Evolutionary conservation across 1,139 yeast species (phyloP).

Genomic region (Lodderomyces theae): DNA sequence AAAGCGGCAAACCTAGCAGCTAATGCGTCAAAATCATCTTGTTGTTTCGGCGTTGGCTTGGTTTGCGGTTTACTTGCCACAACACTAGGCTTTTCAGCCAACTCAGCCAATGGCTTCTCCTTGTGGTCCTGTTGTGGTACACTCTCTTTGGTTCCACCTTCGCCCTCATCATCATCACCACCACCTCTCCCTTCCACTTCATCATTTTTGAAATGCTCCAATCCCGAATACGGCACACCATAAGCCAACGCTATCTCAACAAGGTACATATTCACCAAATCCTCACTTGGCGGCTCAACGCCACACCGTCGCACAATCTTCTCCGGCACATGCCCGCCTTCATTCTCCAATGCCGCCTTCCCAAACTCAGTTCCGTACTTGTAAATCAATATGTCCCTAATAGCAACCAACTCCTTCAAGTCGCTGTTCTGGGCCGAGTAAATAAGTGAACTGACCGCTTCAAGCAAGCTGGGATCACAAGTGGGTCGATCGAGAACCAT

Average conservation of each 20-base stretch:
- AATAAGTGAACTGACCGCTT: conserved; percentile 70
- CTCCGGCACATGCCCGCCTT: conserved; percentile 54
- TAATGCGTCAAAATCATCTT: conserved; percentile 38
- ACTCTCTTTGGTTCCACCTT: conserved; percentile 16
- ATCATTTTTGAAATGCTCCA: conserved; percentile 25
- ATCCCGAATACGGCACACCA: conserved; percentile 67
- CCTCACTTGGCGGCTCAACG: conserved; percentile 64
- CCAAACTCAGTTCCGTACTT: conserved; percentile 67
- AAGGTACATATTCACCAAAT: conserved; percentile 66
- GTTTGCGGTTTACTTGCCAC: conserved; percentile 13
- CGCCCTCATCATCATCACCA: conserved; percentile 20
- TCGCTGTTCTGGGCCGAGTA: conserved; percentile 74
- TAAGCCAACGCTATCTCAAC: conserved; percentile 82
- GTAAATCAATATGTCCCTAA: conserved; percentile 60
- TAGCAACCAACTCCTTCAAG: conserved; percentile 62
- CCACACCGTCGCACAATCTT: conserved; percentile 63
- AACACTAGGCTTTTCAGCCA: conserved; percentile 14
- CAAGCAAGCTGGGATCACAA: conserved; percentile 66
- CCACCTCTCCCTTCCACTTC: conserved; percentile 20
- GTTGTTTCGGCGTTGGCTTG: conserved; percentile 2
- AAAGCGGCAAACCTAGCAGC: conserved; percentile 49
- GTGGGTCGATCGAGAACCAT: conserved; percentile 46
- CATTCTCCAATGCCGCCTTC: conserved; percentile 59
- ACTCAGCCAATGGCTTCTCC: conserved; percentile 20
- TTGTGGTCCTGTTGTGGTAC: conserved; percentile 9